Base-by-base conservation (phyloP, 2,329 filamentous ascomycete genomes). In the Torrubiella hemipterigena region DNA sequence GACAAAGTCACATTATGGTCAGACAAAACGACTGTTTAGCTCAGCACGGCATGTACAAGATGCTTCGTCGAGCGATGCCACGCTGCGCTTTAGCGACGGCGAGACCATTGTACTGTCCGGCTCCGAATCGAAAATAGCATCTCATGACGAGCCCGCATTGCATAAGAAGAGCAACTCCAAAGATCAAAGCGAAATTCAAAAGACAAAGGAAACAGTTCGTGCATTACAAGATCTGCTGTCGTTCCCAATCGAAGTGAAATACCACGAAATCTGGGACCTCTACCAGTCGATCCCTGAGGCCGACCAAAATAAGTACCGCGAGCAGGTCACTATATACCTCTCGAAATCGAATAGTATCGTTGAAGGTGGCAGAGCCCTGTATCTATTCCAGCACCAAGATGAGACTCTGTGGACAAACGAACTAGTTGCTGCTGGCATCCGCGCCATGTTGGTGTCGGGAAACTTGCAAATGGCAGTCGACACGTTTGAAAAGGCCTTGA, bases 331-430 rank as follows among this genome's bases (percentile, higher is more conserved):
- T 2, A 33, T 49, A 3, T 61, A 63, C 28, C 53, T 73, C 8
- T 50, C 61, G 6, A 50, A 42, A 12, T 67, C 65, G 4, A 46
- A 44, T 5, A 55, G 58, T n/a, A 40, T 56, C 7, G 47, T 61
- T 4, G 63, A 70, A 29, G 58, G 56, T 2, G 54, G 54, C 42
- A 59, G 65, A 33, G 54, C 66, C n/a, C 45, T 56, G 4, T 52
- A 61, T 3, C 36, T 71, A 3, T 66, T 70, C 30, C 48, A 49
- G 3, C 46, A 55, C 18, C 43, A 65, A 3, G 42, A 52, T 1
- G 21, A 40, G 3, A 39, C 50, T 0, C 34, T 47, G 6, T 69
- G 64, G 65, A 54, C 56, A 12, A 46, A 60, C 10, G 43, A 50
- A 4, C 34, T 56, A 4, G 52, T 69, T 4, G 42, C 54, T 3